A percentile compares a stretch with the other conserved stretches of the same genome.
These are phyloP conservation scores for Oemleria cerasiformis DNA, from an alignment of 306 rosid species.

Conservation along the genomic window DNA sequence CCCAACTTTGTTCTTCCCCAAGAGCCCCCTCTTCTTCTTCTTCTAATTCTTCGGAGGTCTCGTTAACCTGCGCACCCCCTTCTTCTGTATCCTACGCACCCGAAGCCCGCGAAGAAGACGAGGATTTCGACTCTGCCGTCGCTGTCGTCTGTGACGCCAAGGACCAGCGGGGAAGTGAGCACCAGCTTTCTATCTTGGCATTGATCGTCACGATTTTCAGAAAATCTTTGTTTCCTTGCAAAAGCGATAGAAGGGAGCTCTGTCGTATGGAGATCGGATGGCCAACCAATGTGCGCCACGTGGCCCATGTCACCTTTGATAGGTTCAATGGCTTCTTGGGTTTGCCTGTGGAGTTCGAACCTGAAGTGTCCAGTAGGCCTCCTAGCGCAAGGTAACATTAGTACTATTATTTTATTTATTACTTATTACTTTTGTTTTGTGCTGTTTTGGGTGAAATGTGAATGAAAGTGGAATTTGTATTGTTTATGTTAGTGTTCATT, in stretches of 20 bases:
- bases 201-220: conserved; percentile 56
- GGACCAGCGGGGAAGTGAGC: conserved; percentile 32
- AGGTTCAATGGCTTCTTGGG: conserved; percentile 95
- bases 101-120: background rate
- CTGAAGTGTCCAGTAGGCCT: conserved; percentile 75
- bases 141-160: conserved; percentile 25
- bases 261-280: conserved; percentile 68
- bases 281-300: conserved; percentile 88
- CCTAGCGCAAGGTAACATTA: conserved; percentile 89
- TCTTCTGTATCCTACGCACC: conserved; percentile 17
- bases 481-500: background rate
- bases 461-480: background rate
- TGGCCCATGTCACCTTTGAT: conserved; percentile 92
- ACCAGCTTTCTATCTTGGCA: conserved; percentile 56
- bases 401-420: no score
- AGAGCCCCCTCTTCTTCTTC: conserved; percentile 37
- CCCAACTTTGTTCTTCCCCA: conserved; percentile 49
- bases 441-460: background rate
- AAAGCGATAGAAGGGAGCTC: conserved; percentile 43
- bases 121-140: conserved; percentile 10
- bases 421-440: background rate
- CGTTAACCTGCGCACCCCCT: conserved; percentile 15
- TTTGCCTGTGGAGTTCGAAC: conserved; percentile 87
- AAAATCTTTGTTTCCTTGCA: conserved; percentile 55
- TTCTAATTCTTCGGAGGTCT: conserved; percentile 11